These are phyloP conservation scores for Aureobasidium sp. DNA, from an alignment of 2,329 filamentous ascomycete genomes.

Conservation along the genomic window DNA sequence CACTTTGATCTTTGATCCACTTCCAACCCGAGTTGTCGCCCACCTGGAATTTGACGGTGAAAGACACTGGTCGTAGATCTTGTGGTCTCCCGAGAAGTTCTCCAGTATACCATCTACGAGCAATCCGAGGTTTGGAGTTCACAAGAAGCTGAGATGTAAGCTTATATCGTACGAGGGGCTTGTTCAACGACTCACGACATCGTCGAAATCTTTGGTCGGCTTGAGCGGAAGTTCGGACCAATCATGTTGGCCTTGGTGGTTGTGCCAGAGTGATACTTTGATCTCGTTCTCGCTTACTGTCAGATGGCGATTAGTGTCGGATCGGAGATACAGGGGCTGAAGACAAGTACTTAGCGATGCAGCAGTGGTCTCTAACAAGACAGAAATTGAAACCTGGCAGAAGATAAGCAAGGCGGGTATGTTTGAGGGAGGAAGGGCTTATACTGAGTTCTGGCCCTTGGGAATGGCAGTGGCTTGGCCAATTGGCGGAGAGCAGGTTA, in stretches of 20 bases:
- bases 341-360: conserved; percentile 23
- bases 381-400: conserved; percentile 53
- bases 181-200: conserved; percentile 22
- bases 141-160: conserved; percentile 11
- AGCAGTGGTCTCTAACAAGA: conserved; percentile 60
- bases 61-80: conserved; percentile 48
- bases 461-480: conserved; percentile 63
- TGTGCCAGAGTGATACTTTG: conserved; percentile 72
- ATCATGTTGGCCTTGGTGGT: conserved; percentile 48
- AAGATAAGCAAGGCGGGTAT: conserved; percentile 2
- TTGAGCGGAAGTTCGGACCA: conserved; percentile 55
- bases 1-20: conserved; percentile 62
- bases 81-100: conserved; percentile 39
- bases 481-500: conserved; percentile 63
- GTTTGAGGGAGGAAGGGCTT: too few relatives aligned
- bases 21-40: conserved; percentile 52
- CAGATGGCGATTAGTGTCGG: not conserved
- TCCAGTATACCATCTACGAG: conserved; percentile 49
- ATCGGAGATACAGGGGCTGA: not conserved
- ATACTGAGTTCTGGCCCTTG: conserved; percentile 33
- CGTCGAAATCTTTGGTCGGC: conserved; percentile 25
- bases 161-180: conserved; percentile 8
- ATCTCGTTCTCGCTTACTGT: conserved; percentile 48
- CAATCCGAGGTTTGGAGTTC: conserved; percentile 15
- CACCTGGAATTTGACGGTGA: conserved; percentile 65